Conservation (phyloP, 306 rosid species). For the Vigna reflexopilosa region DNA sequence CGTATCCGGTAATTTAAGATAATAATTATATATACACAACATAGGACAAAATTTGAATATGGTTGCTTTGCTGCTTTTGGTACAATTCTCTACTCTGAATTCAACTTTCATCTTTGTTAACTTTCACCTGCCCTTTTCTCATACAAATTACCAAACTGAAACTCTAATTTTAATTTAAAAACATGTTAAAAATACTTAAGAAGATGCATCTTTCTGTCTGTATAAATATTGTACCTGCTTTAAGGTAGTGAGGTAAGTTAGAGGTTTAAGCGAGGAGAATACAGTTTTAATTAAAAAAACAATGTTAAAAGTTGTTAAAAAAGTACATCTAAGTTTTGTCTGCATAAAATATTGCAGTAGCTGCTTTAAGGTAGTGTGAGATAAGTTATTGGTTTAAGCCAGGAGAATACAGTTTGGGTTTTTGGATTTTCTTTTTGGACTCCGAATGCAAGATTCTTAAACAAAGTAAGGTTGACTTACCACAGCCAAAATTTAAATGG, state of each 20-base stretch:
- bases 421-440: not conserved
- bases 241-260: not conserved
- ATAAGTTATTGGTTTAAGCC: conserved; percentile 1
- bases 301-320: not conserved
- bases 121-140: not conserved
- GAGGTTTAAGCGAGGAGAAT: not conserved
- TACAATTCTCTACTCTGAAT: not conserved
- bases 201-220: not conserved
- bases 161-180: not conserved
- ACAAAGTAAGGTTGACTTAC: conserved; percentile 12
- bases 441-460: conserved; percentile 1
- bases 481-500: not conserved
- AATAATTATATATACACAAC: not conserved
- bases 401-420: not conserved
- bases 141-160: not conserved
- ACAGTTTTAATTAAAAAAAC: not conserved
- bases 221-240: not conserved
- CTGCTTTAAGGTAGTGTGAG: not conserved
- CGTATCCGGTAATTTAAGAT: conserved; percentile 51
- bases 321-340: not conserved
- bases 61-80: not conserved
- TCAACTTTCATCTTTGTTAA: not conserved
- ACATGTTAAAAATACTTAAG: not conserved
- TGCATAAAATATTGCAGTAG: not conserved
- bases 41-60: not conserved